Conservation (phyloP, 2,329 filamentous ascomycete species). For the Penicillium sp. region DNA sequence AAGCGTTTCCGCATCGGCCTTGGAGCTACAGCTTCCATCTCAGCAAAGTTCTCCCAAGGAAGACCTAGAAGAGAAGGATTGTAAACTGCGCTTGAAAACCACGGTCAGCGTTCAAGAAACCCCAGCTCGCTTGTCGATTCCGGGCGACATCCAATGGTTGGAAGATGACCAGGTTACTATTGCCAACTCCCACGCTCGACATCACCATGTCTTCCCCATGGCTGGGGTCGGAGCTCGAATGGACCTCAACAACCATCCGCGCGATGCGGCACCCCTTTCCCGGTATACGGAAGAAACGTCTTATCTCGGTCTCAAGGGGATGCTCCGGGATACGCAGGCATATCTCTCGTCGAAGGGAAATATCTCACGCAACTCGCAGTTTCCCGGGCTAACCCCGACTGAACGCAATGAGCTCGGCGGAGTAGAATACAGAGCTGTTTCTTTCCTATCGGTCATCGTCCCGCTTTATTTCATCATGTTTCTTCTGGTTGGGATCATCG, state of each 20-base stretch:
- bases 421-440: slow-evolving; percentile 41
- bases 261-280: slow-evolving; percentile 22
- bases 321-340: slow-evolving; percentile 27
- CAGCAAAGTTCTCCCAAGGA: neutral
- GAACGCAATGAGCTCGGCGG: slow-evolving; percentile 42
- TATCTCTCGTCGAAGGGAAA: slow-evolving; percentile 28
- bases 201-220: slow-evolving; percentile 32
- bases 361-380: slow-evolving; percentile 47
- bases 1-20: slow-evolving; percentile 39
- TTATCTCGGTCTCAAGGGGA: slow-evolving; percentile 19
- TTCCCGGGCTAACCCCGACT: slow-evolving; percentile 41
- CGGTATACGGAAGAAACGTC: slow-evolving; percentile 16
- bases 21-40: slow-evolving; percentile 6
- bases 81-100: slow-evolving; percentile 2
- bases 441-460: slow-evolving; percentile 33
- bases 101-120: slow-evolving; percentile 2
- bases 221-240: slow-evolving; percentile 33
- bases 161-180: slow-evolving; percentile 30
- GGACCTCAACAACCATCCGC: slow-evolving; percentile 33
- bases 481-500: slow-evolving; percentile 44
- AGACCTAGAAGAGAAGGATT: slow-evolving; percentile 1
- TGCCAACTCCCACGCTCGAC: slow-evolving; percentile 15
- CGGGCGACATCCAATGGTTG: slow-evolving; percentile 22
- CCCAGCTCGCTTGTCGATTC: slow-evolving; percentile 1
- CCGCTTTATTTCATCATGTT: slow-evolving; percentile 46